These are phyloP conservation scores for Arabis alpina DNA, from an alignment of 345 rosid species.

Conservation along the genomic window DNA sequence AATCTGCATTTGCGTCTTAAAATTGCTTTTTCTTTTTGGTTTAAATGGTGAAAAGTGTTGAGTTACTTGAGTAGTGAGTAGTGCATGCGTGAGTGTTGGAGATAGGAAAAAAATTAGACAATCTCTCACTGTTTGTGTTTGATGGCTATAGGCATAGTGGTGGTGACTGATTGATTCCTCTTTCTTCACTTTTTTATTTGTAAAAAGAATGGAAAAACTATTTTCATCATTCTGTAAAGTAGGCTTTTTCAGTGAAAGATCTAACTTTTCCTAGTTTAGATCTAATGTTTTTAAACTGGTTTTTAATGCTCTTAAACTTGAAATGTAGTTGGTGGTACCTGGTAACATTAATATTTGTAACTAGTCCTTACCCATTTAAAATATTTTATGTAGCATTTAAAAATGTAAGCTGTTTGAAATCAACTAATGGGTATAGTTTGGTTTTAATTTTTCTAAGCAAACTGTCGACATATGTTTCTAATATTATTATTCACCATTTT, in stretches of 20 bases:
- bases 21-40: neutral
- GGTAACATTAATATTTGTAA: constrained; percentile 1
- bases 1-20: constrained; percentile 2
- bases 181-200: constrained; percentile 10
- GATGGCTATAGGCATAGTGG: constrained; percentile 16
- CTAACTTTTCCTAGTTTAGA: constrained; percentile 31
- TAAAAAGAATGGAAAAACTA: neutral
- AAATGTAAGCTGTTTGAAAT: constrained; percentile 2
- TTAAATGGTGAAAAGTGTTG: constrained; percentile 12
- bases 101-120: neutral
- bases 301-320: neutral
- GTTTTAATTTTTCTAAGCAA: constrained; percentile 21
- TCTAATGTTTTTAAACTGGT: constrained; percentile 33
- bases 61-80: constrained; percentile 54
- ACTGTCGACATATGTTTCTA: constrained; percentile 8
- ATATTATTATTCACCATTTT: neutral
- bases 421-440: constrained; percentile 20
- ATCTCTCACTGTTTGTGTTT: constrained; percentile 9
- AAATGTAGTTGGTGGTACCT: constrained; percentile 12
- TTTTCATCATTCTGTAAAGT: constrained; percentile 40
- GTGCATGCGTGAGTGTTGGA: constrained; percentile 40
- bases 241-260: constrained; percentile 34
- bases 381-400: neutral
- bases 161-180: constrained; percentile 31
- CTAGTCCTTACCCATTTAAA: constrained; percentile 11